phyloP scores from a whole-genome alignment of 148 eudicot species.

The Spergularia marina region DNA sequence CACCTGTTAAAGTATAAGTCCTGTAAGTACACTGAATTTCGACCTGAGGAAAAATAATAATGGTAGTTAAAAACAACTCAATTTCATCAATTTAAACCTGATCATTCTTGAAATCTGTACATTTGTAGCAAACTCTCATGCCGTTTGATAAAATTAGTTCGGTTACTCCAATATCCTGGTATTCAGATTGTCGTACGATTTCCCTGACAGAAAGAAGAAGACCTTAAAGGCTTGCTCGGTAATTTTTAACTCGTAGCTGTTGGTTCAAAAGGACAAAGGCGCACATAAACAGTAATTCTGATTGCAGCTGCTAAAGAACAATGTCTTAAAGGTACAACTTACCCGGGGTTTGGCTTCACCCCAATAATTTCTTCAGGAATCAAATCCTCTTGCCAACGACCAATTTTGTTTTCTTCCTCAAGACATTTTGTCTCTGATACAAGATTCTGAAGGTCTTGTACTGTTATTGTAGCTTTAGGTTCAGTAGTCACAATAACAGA shows the following conservation, averaged over 20 bases:
- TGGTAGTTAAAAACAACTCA: no score
- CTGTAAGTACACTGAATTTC: conserved; percentile 5
- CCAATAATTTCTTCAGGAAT: conserved; percentile 71
- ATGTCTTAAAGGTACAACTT: conserved; percentile 16
- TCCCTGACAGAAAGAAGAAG: conserved; percentile 35
- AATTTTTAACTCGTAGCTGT: not conserved
- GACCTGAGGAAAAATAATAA: not conserved
- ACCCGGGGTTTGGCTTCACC: conserved; percentile 68
- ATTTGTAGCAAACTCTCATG: conserved; percentile 80
- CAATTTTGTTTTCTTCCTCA: conserved; percentile 44
- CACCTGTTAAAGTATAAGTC: conserved; percentile 49
- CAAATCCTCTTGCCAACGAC: conserved; percentile 59
- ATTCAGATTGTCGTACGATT: conserved; percentile 43
- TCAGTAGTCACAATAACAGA: conserved; percentile 60
- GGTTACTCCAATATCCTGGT: conserved; percentile 59
- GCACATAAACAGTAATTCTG: not conserved
- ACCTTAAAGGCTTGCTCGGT: not conserved
- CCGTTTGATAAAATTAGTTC: conserved; percentile 74
- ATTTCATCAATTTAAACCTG: conserved; percentile 47
- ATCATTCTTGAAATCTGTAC: conserved; percentile 77
- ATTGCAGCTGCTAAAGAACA: not conserved
- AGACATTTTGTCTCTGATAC: conserved; percentile 46
- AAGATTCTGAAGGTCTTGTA: conserved; percentile 43
- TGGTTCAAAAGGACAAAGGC: not conserved
- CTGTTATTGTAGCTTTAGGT: conserved; percentile 65